phyloP scores from a whole-genome alignment of 352 stramenopile species.

The Phytophthora pisi region DNA sequence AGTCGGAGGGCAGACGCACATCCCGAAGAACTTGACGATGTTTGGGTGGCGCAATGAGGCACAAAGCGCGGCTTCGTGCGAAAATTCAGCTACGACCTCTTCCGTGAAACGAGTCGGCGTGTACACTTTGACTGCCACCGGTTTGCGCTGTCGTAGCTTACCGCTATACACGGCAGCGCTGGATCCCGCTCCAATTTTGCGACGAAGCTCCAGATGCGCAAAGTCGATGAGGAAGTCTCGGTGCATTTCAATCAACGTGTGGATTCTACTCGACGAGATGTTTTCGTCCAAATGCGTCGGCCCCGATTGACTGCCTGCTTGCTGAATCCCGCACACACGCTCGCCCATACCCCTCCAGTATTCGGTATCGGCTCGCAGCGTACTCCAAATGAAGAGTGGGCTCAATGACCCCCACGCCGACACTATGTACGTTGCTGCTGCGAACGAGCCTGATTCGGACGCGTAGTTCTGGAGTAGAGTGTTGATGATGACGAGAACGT shows the following conservation, averaged over 20 bases:
- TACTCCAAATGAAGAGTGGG: slow-evolving; percentile 54
- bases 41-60: slow-evolving; percentile 60
- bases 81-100: slow-evolving; percentile 59
- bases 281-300: slow-evolving; percentile 33
- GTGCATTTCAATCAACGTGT: slow-evolving; percentile 72
- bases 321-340: slow-evolving; percentile 42
- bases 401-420: slow-evolving; percentile 35
- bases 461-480: slow-evolving; percentile 25
- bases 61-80: slow-evolving; percentile 64
- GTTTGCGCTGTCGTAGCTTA: slow-evolving; percentile 34
- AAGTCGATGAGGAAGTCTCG: slow-evolving; percentile 76
- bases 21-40: slow-evolving; percentile 65
- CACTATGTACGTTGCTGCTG: slow-evolving; percentile 29
- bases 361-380: slow-evolving; percentile 58
- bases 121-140: slow-evolving; percentile 72
- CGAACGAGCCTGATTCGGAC: neutral
- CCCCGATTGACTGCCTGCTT: slow-evolving; percentile 3
- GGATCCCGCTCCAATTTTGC: slow-evolving; percentile 52
- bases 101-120: slow-evolving; percentile 57
- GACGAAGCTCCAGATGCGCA: slow-evolving; percentile 55
- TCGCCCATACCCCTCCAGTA: slow-evolving; percentile 53
- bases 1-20: slow-evolving; percentile 69
- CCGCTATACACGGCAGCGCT: slow-evolving; percentile 61
- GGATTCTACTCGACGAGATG: slow-evolving; percentile 55
- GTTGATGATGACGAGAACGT: slow-evolving; percentile 30